Evolutionary conservation across 768 basidiomycete species (phyloP), one percentile per base, ranked within the genome.

Genomic region (Calocybe cyanea): DNA sequence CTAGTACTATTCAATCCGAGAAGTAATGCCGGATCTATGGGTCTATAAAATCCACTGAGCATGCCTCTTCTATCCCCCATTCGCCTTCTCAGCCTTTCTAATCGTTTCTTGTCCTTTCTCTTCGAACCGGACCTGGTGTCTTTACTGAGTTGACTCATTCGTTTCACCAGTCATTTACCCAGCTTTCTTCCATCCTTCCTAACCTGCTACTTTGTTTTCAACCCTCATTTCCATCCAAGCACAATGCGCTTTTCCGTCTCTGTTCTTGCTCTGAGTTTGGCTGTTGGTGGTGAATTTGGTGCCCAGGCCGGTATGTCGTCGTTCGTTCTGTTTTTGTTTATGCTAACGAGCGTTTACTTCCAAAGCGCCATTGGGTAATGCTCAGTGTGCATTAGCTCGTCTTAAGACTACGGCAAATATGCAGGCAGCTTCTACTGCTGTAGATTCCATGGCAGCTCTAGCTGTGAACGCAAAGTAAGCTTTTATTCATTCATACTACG

Each of bases 71-170:
- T 30, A 7, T 39, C 5, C 4, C 25, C 40, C 41, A 46, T 42
- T 35, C 41, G 51, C 51, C 40, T 41, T 45, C 43, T 38, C 46
- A 46, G 49, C 41, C 41, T 48, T 41, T 30, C 43, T n/a, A 17
- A 37, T 34, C 19, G 34, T 35, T 34, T 49, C 31, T 35, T 30
- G 38, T 41, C 23, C 41, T 38, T 43, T 41, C 17, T 43, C 41
- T 47, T 41, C 21, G 34, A 43, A 21, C 38, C n/a, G 43, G 51
- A 52, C 51, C 51, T 46, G 51, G 51, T 52, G 51, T 52, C 51
- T 52, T 52, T 49, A 24, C 31, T 43, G 43, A 43, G 43, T 44
- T 23, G 17, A 30, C 45, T 46, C 46, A 42, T 43, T 43, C 35
- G 37, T 40, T 25, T 40, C 38, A 38, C 37, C 44, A 30, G 24